Evolutionary conservation across 306 rosid species (phyloP).

Genomic region (Prunus dulcis): DNA sequence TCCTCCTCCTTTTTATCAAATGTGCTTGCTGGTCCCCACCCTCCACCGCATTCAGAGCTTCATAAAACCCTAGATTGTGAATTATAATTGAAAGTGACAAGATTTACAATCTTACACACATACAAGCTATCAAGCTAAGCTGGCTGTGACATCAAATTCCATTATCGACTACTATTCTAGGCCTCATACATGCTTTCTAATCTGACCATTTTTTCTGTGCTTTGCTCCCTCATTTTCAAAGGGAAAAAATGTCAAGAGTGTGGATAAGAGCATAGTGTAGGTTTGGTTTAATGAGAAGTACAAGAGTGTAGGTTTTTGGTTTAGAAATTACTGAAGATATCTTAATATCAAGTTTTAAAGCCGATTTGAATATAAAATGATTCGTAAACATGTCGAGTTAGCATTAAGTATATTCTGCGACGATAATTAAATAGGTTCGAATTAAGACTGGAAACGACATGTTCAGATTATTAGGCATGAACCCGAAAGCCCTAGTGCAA

Average conservation of each 20-base stretch:
- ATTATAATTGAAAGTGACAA: not conserved
- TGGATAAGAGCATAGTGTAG: too few species aligned
- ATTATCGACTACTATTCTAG: slow-evolving; percentile 2
- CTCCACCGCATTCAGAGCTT: not conserved
- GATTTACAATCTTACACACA: not conserved
- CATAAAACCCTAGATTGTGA: not conserved
- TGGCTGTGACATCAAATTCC: slow-evolving; percentile 1
- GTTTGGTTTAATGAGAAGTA: too few species aligned
- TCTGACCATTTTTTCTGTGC: not conserved
- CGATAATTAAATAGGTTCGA: too few species aligned
- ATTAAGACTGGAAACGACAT: too few species aligned
- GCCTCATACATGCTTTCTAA: not conserved
- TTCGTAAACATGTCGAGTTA: not conserved
- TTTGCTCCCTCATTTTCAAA: too few species aligned
- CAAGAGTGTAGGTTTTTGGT: too few species aligned
- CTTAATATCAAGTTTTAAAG: too few species aligned
- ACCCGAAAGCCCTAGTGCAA: not conserved
- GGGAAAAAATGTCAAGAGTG: too few species aligned
- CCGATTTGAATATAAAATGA: not conserved
- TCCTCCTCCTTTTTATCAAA: not conserved
- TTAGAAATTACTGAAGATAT: too few species aligned
- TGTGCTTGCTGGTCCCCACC: slow-evolving; percentile 28
- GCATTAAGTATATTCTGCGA: too few species aligned
- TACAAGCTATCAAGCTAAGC: not conserved
- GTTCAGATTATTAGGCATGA: not conserved